phyloP scores from a whole-genome alignment of 257 asterid genomes.

The Phtheirospermum japonicum region DNA sequence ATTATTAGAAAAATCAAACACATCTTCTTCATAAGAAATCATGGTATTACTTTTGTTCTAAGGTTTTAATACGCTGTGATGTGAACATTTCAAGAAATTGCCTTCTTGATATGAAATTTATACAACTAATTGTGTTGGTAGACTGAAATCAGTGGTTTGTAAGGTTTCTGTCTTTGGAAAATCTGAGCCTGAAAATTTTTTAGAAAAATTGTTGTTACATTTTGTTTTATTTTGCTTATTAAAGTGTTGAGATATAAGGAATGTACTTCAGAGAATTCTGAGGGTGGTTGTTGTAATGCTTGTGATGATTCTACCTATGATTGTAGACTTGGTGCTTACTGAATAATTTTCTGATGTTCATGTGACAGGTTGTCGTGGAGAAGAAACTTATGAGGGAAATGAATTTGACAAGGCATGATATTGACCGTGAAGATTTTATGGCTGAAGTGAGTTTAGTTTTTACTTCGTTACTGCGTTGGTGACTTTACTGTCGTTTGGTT shows the following conservation, averaged over 20 bases:
- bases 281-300: not conserved
- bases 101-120: too few species aligned
- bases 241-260: too few species aligned
- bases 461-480: slow-evolving; percentile 11
- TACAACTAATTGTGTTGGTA: too few species aligned
- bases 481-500: slow-evolving; percentile 4
- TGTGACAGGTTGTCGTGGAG: slow-evolving; percentile 81
- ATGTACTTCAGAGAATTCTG: not conserved
- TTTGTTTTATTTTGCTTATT: not conserved
- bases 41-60: too few species aligned
- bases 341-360: slow-evolving; percentile 22
- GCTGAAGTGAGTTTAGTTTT: slow-evolving; percentile 55
- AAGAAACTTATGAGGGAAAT: slow-evolving; percentile 78
- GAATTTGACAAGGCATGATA: slow-evolving; percentile 74
- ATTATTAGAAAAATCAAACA: too few species aligned
- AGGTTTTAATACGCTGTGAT: too few species aligned
- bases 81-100: too few species aligned
- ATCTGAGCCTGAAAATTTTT: not conserved
- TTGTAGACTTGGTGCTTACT: slow-evolving; percentile 5
- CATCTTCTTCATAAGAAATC: too few species aligned
- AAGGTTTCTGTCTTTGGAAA: not conserved
- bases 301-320: slow-evolving; percentile 20
- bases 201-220: not conserved
- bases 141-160: too few species aligned
- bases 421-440: slow-evolving; percentile 67